Evolutionary conservation across 1,139 yeast species (phyloP).

Genomic region (Fermentozyma sake): DNA sequence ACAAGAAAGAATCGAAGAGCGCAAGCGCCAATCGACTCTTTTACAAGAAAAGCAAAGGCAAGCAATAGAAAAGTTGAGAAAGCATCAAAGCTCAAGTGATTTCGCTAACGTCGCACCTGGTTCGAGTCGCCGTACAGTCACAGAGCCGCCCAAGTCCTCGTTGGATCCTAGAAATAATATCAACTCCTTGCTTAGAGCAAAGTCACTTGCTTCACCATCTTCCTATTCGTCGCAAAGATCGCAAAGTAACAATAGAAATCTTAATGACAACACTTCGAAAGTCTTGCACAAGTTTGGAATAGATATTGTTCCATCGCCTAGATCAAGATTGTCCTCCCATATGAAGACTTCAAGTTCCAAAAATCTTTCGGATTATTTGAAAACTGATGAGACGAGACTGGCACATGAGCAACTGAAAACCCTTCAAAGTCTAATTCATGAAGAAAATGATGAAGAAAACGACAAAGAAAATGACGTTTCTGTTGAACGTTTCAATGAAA

Average conservation of each 20-base stretch:
- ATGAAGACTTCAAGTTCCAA: constrained; percentile 45
- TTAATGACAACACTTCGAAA: constrained; percentile 27
- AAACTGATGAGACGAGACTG: constrained; percentile 3
- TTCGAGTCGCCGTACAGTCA: constrained; percentile 11
- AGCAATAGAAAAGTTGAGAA: constrained; percentile 27
- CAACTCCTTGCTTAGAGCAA: constrained; percentile 34
- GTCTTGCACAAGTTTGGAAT: constrained; percentile 45
- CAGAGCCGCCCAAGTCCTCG: constrained; percentile 21
- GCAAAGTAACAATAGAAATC: constrained; percentile 3
- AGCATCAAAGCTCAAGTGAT: constrained; percentile 25
- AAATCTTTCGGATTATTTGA: constrained; percentile 33
- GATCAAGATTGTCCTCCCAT: constrained; percentile 23
- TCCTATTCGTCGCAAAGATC: constrained; percentile 19
- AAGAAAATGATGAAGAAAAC: constrained; percentile 2
- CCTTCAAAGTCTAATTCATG: no score
- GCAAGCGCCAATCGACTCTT: constrained; percentile 17
- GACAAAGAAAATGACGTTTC: constrained; percentile 19
- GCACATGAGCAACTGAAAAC: no score
- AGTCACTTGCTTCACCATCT: constrained; percentile 30
- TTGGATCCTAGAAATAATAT: constrained; percentile 34
- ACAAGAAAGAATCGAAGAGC: constrained; percentile 11
- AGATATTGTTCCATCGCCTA: constrained; percentile 23
- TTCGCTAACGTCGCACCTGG: constrained; percentile 11
- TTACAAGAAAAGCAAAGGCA: constrained; percentile 27
- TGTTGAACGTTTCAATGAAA: constrained; percentile 13